phyloP scores from a whole-genome alignment of 192 early-diverging fungal species.

The Dissophora ornata region DNA sequence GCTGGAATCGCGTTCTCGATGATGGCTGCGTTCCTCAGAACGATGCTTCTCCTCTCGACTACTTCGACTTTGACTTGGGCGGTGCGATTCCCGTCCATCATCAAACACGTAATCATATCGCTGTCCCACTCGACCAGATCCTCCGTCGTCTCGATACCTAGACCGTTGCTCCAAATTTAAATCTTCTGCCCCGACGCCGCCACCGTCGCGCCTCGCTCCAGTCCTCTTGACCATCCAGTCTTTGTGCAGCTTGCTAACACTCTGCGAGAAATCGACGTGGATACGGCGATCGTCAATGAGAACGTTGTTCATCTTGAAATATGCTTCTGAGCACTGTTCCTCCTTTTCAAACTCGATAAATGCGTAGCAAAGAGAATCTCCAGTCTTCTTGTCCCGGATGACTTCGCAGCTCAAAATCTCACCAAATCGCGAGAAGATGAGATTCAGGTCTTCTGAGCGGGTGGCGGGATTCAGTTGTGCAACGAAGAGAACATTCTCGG shows the following conservation, averaged over 20 bases:
- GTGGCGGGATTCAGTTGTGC: slow-evolving; percentile 94
- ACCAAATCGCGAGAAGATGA: slow-evolving; percentile 96
- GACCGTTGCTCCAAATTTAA: slow-evolving; percentile 63
- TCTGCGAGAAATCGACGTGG: slow-evolving; percentile 98
- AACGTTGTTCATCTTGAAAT: slow-evolving; percentile 97
- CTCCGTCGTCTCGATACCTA: slow-evolving; percentile 60
- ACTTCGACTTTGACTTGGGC: slow-evolving; percentile 7
- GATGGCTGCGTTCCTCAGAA: slow-evolving; percentile 1
- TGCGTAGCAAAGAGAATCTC: slow-evolving; percentile 90
- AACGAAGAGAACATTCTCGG: slow-evolving; percentile 97
- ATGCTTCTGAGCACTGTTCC: slow-evolving; percentile 90
- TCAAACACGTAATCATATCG: slow-evolving; percentile 64
- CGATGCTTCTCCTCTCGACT: slow-evolving; percentile 11
- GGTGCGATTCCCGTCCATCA: neutral
- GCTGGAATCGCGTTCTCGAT: slow-evolving; percentile 23
- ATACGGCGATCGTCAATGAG: slow-evolving; percentile 96
- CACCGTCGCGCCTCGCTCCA: slow-evolving; percentile 39
- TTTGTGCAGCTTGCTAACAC: slow-evolving; percentile 85
- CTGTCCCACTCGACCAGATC: slow-evolving; percentile 17
- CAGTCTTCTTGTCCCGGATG: slow-evolving; percentile 84
- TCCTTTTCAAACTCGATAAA: slow-evolving; percentile 96
- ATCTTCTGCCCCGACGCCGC: slow-evolving; percentile 53
- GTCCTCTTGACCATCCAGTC: slow-evolving; percentile 77
- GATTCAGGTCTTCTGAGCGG: slow-evolving; percentile 87
- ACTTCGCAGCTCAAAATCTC: slow-evolving; percentile 90